phyloP scores from a whole-genome alignment of 768 basidiomycete species.

The Exidia glandulosa region DNA sequence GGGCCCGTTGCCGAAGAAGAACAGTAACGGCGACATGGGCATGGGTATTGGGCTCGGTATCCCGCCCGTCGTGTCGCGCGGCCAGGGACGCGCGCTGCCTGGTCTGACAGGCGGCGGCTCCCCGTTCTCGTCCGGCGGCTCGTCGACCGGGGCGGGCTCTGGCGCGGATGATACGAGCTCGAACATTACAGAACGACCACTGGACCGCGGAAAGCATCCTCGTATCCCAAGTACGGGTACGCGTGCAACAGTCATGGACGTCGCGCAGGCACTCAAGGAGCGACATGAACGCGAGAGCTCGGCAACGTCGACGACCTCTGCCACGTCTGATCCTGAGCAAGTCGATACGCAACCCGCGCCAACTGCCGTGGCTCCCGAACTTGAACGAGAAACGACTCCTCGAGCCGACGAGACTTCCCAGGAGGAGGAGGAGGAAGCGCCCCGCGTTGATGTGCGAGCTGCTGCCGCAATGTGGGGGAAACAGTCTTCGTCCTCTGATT shows the following conservation, averaged over 20 bases:
- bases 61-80: slow-evolving; percentile 12
- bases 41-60: no score
- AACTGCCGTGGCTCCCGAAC: background rate
- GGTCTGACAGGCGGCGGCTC: slow-evolving; percentile 20
- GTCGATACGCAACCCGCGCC: background rate
- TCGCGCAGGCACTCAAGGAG: slow-evolving; percentile 50
- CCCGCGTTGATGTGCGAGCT: slow-evolving; percentile 6
- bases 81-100: slow-evolving; percentile 33
- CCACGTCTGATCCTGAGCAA: slow-evolving; percentile 1
- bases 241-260: slow-evolving; percentile 67
- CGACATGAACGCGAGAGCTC: slow-evolving; percentile 10
- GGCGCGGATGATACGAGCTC: background rate
- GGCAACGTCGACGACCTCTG: no score
- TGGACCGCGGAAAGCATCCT: slow-evolving; percentile 27
- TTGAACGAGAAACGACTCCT: background rate
- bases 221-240: slow-evolving; percentile 61
- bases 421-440: slow-evolving; percentile 4
- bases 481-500: background rate
- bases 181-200: slow-evolving; percentile 5
- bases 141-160: background rate
- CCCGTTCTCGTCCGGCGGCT: background rate
- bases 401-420: background rate
- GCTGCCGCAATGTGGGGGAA: slow-evolving; percentile 9
- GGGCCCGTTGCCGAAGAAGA: slow-evolving; percentile 5
- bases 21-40: background rate